Base-by-base conservation (phyloP, 345 rosid genomes). In the Populus pruinosa region DNA sequence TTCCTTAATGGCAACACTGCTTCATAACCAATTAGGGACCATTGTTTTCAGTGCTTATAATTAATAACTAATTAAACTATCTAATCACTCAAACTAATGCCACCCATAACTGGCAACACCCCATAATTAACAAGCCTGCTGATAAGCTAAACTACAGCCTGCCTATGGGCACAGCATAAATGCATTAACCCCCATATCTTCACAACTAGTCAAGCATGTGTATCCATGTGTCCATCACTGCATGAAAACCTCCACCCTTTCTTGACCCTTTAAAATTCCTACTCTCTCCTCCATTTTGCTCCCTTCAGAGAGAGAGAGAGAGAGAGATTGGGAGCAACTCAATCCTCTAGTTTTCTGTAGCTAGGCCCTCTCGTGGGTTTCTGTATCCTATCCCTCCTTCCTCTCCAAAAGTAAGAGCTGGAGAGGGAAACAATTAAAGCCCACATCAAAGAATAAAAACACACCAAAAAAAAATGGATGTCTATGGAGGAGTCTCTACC, bases 381-480 rank as follows among this genome's bases (percentile, higher is more conserved):
- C 20, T 1, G 7, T 78, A 27, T 56, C 10, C 29, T 12, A 75
- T 35, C 6, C 59, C 16, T 33, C 44, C 14, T n/a, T 38, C 38
- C n/a, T 18, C 61, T 8, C n/a, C 25, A 2, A 18, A 10, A 16
- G 21, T n/a, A 35, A 35, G 47, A 3, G 35, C 4, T 6, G 5
- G 6, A 13, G 2, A 38, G 69, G 59, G 61, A 67, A 55, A 36
- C 17, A 36, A 62, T 21, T 17, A n/a, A 29, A 41, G 43, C 63
- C 12, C 63, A 0, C 63, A 5, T 9, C 29, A 12, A 10, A 62
- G 3, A 61, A 23, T 9, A 16, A 6, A 11, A 23, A 49, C 35
- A 13, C 35, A 14, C 0, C 61, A n/a, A 11, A 43, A 17, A 86
- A 5, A 27, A 50, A 91, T 90, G 94, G 92, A 90, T 80, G 74